A percentile compares a stretch with the other conserved stretches of the same genome.
Evolutionary conservation across 495 filamentous ascomycete species (phyloP).

Genomic region (Hamigera avellanea): DNA sequence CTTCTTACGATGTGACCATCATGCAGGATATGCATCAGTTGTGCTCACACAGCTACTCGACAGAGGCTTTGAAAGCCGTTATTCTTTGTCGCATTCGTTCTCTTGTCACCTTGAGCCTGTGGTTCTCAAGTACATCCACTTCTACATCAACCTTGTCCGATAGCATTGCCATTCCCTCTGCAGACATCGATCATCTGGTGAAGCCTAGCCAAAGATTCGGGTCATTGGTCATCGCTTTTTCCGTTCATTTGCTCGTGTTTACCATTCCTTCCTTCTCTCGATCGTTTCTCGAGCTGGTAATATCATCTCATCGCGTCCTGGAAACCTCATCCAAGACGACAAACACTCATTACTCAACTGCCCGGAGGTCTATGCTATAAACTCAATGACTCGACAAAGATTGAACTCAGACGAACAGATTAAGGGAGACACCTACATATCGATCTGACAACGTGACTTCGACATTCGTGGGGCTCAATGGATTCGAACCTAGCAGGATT

Average conservation of each 20-base stretch:
- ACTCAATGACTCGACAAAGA: no score
- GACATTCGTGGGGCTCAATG: conserved; percentile 4
- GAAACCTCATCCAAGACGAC: no score
- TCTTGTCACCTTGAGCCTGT: conserved; percentile 9
- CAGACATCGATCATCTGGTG: not conserved
- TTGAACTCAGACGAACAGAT: no score
- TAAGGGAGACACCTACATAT: no score
- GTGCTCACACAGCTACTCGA: conserved; percentile 2
- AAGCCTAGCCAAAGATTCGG: no score
- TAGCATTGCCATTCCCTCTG: not conserved
- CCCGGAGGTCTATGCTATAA: no score
- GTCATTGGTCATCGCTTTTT: no score
- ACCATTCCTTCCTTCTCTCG: conserved; percentile 2
- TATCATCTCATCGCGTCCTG: not conserved
- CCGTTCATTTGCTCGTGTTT: not conserved
- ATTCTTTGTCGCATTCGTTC: conserved; percentile 14
- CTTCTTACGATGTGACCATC: not conserved
- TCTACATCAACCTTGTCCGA: conserved; percentile 4
- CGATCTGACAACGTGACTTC: no score
- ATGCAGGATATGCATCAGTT: no score
- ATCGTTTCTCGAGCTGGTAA: conserved; percentile 6
- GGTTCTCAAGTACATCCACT: conserved; percentile 8
- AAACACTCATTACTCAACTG: no score
- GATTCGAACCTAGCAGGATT: no score
- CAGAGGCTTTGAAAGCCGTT: conserved; percentile 31